Percentiles rank a stretch among this genome's conserved stretches.
These are phyloP conservation scores for Helminthosporium solani DNA, from an alignment of 2,329 filamentous ascomycete species.

Conservation along the genomic window DNA sequence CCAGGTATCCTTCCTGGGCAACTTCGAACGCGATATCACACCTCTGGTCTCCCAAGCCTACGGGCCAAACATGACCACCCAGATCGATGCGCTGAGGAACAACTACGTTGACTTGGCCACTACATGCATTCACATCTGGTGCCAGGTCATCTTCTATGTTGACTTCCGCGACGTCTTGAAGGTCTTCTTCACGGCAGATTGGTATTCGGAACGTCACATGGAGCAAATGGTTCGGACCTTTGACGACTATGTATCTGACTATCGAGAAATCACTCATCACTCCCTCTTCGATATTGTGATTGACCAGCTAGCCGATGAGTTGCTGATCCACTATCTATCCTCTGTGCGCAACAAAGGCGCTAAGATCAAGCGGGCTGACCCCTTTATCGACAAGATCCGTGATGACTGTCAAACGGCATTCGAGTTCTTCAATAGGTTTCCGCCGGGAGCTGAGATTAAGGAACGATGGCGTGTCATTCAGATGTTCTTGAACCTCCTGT, in stretches of 20 bases:
- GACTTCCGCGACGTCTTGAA: constrained; percentile 83
- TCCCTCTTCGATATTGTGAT: constrained; percentile 88
- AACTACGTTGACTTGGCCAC: constrained; percentile 95
- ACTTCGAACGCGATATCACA: constrained; percentile 82
- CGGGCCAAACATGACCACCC: constrained; percentile 67
- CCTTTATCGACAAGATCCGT: constrained; percentile 89
- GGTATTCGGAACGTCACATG: constrained; percentile 86
- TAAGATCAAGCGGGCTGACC: constrained; percentile 83
- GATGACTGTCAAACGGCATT: constrained; percentile 91
- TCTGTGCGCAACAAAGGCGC: constrained; percentile 85
- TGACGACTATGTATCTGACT: constrained; percentile 91
- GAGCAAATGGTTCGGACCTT: constrained; percentile 93
- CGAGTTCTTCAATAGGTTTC: constrained; percentile 72
- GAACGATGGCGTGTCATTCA: constrained; percentile 91
- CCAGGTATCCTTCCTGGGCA: constrained; percentile 77
- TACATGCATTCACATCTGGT: constrained; percentile 86
- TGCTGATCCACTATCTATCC: constrained; percentile 81
- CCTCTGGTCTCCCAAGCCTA: constrained; percentile 78
- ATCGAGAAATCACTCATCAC: constrained; percentile 78
- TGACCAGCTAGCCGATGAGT: constrained; percentile 88
- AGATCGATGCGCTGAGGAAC: constrained; percentile 75
- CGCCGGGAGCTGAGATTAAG: constrained; percentile 66
- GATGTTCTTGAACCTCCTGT: constrained; percentile 75
- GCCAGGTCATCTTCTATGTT: constrained; percentile 81
- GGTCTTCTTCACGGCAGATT: constrained; percentile 86